Evolutionary conservation across 257 asterid genomes (phyloP), one percentile per base, ranked within the genome.

Genomic region (Nemophila menziesii): DNA sequence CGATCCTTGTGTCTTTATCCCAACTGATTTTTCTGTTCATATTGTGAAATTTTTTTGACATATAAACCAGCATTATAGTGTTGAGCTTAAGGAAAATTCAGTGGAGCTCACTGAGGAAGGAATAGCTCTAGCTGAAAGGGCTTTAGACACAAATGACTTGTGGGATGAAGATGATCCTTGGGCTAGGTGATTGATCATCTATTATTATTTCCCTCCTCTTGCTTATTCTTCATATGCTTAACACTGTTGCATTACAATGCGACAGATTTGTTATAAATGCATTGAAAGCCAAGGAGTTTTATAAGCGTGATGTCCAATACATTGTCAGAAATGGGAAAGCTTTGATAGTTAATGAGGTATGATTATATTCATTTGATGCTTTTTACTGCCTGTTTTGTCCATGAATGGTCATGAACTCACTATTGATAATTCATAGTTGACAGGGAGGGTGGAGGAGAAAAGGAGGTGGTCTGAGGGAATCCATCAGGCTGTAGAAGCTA

Each of bases 131-230:
- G 92, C 94, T 54, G 96, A 90, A 80, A 72, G 71, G 95, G 96
- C 98, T 68, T 73, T 90, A 40, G 96, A 78, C 63, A 85, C 98
- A 67, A 68, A 66, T 69, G 98, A 90, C 66, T 60, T 89, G 21
- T 89, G 96, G 98, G 94, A 90, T 68, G 98, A 90, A 76, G 81
- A 74, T 68, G 94, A 90, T 71, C 98, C 96, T 36, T 90, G 98
- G 98, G 98, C 98, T 51, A 81, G 93, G 98, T 84, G 65, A 26
- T 52, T 56, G 48, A 48, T 16, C 17, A 15, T 15, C 15, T 22
- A n/a, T 33, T 45, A 22, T 22, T 55, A 49, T 37, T 46, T 24
- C n/a, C 33, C 16, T 13, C 49, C 21, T n/a, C 18, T 33, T 48
- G 17, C 40, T 27, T 12, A 36, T 20, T 21, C 2, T 26, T 5